Conservation (phyloP, 371 early-diverging fungal species). For the Rhizopus sp. region DNA sequence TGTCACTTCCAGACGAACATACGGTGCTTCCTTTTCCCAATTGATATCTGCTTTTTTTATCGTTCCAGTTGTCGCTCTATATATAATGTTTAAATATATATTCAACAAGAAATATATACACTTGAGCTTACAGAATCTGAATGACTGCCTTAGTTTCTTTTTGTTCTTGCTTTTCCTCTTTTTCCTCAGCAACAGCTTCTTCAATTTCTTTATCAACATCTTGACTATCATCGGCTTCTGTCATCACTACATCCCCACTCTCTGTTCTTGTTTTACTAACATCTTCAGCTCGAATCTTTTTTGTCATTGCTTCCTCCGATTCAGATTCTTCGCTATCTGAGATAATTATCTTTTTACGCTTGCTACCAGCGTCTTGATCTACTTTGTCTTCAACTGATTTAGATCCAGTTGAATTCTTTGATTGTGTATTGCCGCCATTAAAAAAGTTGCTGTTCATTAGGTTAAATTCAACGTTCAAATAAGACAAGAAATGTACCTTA, state of each 20-base stretch:
- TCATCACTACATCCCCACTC: not conserved
- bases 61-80: conserved; percentile 14
- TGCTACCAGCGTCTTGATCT: not conserved
- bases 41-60: not conserved
- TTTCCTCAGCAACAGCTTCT: conserved; percentile 16
- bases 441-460: conserved; percentile 6
- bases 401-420: not conserved
- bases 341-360: conserved; percentile 8
- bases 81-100: not conserved
- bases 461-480: not conserved
- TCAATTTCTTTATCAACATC: conserved; percentile 23
- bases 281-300: not conserved
- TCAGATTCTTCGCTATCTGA: conserved; percentile 18
- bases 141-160: conserved; percentile 18
- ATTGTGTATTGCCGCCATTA: conserved; percentile 3
- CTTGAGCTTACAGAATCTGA: conserved; percentile 16
- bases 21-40: conserved; percentile 16
- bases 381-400: not conserved
- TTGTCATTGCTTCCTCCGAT: not conserved
- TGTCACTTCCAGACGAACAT: not conserved
- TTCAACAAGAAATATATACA: not conserved
- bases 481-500: conserved; percentile 7
- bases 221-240: not conserved
- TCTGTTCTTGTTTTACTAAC: not conserved
- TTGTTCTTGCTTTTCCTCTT: conserved; percentile 21